A percentile compares a stretch with the other conserved stretches of the same genome.
phyloP scores from a whole-genome alignment of 805 yeast genomes.

The Jamesozyma spencerorum region DNA sequence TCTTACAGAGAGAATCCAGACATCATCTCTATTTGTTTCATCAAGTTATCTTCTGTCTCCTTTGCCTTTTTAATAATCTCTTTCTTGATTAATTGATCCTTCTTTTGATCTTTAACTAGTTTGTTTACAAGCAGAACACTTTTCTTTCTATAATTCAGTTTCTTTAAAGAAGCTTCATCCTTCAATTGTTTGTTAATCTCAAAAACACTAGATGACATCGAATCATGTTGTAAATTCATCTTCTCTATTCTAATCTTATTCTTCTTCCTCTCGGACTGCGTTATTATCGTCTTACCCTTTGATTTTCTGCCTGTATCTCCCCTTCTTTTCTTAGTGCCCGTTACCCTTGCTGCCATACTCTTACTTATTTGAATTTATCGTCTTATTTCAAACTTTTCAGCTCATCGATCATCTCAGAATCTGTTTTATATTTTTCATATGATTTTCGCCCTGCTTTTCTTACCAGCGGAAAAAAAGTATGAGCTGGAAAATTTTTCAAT shows the following conservation, averaged over 20 bases:
- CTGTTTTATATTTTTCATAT: neutral
- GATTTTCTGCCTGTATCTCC: conserved; percentile 3
- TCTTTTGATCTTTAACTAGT: conserved; percentile 20
- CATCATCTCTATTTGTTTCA: conserved; percentile 28
- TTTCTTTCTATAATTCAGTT: neutral
- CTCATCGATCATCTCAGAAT: neutral
- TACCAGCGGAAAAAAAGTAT: neutral
- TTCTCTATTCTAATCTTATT: conserved; percentile 19
- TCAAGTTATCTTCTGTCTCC: conserved; percentile 23
- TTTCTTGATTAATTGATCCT: conserved; percentile 20
- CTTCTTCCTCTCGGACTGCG: conserved; percentile 21
- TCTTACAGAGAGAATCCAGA: conserved; percentile 25
- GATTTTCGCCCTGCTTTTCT: too few relatives aligned
- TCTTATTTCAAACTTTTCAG: neutral
- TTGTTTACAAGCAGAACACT: conserved; percentile 14
- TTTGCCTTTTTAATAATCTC: conserved; percentile 15
- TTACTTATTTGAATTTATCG: too few relatives aligned
- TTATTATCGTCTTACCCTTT: conserved; percentile 9
- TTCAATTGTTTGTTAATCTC: conserved; percentile 3
- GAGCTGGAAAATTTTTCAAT: conserved; percentile 1
- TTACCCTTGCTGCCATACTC: conserved; percentile 4
- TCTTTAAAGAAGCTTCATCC: neutral
- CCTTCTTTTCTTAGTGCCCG: conserved; percentile 6
- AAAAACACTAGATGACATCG: conserved; percentile 8
- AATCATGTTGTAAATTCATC: conserved; percentile 14